Conservation (phyloP, 495 filamentous ascomycete species). For the Podospora conica region DNA sequence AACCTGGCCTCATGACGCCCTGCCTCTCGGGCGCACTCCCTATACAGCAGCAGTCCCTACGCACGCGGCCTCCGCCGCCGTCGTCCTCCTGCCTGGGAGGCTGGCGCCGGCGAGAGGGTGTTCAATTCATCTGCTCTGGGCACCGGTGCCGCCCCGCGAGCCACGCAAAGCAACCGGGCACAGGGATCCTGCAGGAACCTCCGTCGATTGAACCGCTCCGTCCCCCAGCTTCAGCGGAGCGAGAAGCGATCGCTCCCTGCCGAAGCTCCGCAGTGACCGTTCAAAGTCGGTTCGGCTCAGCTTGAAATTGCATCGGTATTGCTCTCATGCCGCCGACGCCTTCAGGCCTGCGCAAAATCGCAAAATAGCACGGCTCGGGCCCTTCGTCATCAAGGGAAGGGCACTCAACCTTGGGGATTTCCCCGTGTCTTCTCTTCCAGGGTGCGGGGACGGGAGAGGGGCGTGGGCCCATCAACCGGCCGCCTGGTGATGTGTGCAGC, state of each 20-base stretch:
- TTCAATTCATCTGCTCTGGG: conserved; percentile 24
- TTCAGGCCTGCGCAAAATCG: conserved; percentile 1
- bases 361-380: conserved; percentile 6
- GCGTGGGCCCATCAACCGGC: conserved; percentile 1
- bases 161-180: conserved; percentile 4
- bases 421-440: not conserved
- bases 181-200: conserved; percentile 23
- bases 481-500: not conserved
- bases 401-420: not conserved
- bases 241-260: conserved; percentile 9
- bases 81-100: conserved; percentile 2
- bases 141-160: conserved; percentile 8
- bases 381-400: conserved; percentile 4
- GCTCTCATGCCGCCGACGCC: conserved; percentile 14
- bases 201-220: conserved; percentile 11
- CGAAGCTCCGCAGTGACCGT: not conserved
- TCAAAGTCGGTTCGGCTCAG: conserved; percentile 2
- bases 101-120: conserved; percentile 13
- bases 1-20: conserved; percentile 9
- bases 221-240: not conserved
- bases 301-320: conserved; percentile 24
- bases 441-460: not conserved
- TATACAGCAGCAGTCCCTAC: not conserved
- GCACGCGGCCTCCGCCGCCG: not conserved
- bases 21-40: not conserved